Evolutionary conservation across 164 flowering plant species (phyloP), one percentile per base, ranked within the genome.

Genomic region (Nymphaea thermarum): DNA sequence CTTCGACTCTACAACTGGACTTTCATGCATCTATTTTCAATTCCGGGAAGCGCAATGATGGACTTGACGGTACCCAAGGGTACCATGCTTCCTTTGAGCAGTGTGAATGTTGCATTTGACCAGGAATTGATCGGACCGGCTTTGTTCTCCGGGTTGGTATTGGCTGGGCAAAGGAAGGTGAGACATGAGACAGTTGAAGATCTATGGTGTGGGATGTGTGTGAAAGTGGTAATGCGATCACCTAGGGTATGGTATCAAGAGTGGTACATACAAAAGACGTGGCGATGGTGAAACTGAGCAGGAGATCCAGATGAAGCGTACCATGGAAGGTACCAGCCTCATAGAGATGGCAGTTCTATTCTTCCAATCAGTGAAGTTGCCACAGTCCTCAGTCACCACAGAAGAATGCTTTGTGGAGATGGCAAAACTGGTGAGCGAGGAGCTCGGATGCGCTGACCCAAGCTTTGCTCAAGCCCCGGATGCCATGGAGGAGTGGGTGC

Each of bases 281-380:
- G 41, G 71, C 86, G 64, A 89, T 89, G 0, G 73, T 82, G 71
- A 86, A 91, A 4, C 47, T 89, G n/a, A 85, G 82, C 68, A 89
- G 96, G 86, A 87, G 68, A 81, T 88, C 71, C 96, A 93, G 64
- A 95, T 93, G 67, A 92, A 86, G 53, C 81, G 90, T 25, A 25
- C 36, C 36, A 25, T 25, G 25, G 74, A 75, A 59, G 87, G 68
- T 64, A 88, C 16, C 12, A 55, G 16, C 12, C 16, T 10, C 12
- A 86, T 93, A 91, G 98, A 91, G 75, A 90, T 89, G 43, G 87
- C 83, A 4, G 87, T 89, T 2, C 97, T 96, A 3, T 93, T 93
- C 77, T 89, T 93, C 72, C 93, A 91, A 69, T 77, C 94, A 1
- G 51, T 85, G 63, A 76, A 71, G 72, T 69, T 90, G 76, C 74